Conservation (phyloP, 129 eudicot species). For the Tagetes erecta region DNA sequence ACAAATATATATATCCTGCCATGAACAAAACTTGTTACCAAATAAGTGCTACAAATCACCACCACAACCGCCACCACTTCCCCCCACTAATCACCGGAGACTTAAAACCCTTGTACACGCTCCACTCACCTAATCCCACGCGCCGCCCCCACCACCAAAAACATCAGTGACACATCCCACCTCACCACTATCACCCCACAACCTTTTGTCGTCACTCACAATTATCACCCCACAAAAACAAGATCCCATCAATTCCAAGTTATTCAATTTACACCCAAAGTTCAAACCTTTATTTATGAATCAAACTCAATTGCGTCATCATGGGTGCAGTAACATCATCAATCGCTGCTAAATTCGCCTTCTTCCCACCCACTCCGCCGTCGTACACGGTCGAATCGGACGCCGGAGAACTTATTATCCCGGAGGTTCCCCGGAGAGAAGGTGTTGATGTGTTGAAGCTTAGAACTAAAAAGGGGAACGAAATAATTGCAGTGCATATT, state of each 20-base stretch:
- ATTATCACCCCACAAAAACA: constrained; percentile 1
- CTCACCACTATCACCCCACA: constrained; percentile 22
- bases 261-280: neutral
- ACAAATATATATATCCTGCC: neutral
- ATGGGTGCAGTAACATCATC: constrained; percentile 77
- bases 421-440: constrained; percentile 70
- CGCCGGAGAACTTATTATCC: constrained; percentile 45
- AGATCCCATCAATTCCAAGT: neutral
- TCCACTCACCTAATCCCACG: constrained; percentile 16
- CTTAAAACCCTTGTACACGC: neutral
- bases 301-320: neutral
- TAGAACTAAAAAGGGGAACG: constrained; percentile 25
- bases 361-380: constrained; percentile 83
- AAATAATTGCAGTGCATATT: constrained; percentile 66
- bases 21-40: neutral
- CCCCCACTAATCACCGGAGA: neutral
- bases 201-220: constrained; percentile 15
- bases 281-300: constrained; percentile 39
- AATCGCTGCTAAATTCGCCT: constrained; percentile 37
- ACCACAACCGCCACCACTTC: neutral
- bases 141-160: constrained; percentile 29
- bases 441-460: constrained; percentile 67
- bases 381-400: constrained; percentile 62
- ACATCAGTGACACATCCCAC: constrained; percentile 1
- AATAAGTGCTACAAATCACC: neutral